Evolutionary conservation across 805 yeast genomes (phyloP).

Genomic region (Yarrowia deformans): DNA sequence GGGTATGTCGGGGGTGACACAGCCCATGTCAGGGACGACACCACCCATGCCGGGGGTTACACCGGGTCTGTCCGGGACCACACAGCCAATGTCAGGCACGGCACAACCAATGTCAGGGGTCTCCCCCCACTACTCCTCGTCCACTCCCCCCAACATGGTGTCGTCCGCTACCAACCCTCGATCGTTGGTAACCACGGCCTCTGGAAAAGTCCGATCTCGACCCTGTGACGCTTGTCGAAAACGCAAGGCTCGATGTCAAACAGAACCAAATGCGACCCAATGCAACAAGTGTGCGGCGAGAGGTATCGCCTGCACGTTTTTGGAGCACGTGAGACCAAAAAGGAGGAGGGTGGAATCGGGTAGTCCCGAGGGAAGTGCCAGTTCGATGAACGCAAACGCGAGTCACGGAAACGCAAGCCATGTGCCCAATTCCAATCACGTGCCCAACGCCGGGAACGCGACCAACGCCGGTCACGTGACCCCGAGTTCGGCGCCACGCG

Average conservation of each 20-base stretch:
- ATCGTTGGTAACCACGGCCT: constrained; percentile 12
- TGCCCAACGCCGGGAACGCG: too few species aligned
- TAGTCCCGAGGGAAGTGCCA: not conserved
- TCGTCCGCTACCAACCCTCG: constrained; percentile 16
- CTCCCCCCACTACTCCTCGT: not conserved
- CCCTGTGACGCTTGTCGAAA: constrained; percentile 90
- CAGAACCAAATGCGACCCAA: constrained; percentile 58
- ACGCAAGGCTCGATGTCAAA: constrained; percentile 79
- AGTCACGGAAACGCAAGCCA: too few species aligned
- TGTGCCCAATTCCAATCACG: too few species aligned
- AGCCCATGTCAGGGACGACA: too few species aligned
- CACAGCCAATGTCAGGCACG: too few species aligned
- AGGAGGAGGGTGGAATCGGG: not conserved
- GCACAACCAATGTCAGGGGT: not conserved
- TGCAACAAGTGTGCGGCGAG: constrained; percentile 82
- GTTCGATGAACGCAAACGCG: too few species aligned
- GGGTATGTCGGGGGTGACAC: too few species aligned
- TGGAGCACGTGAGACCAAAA: constrained; percentile 15
- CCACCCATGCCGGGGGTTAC: too few species aligned
- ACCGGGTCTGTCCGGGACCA: too few species aligned
- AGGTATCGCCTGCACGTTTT: constrained; percentile 74
- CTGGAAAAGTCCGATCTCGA: constrained; percentile 46
- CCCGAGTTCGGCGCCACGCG: too few species aligned
- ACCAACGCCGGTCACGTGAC: too few species aligned
- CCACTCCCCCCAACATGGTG: constrained; percentile 3